These are phyloP conservation scores for Hypoxylon lienhwacheense DNA, from an alignment of 495 filamentous ascomycete species.

Conservation along the genomic window DNA sequence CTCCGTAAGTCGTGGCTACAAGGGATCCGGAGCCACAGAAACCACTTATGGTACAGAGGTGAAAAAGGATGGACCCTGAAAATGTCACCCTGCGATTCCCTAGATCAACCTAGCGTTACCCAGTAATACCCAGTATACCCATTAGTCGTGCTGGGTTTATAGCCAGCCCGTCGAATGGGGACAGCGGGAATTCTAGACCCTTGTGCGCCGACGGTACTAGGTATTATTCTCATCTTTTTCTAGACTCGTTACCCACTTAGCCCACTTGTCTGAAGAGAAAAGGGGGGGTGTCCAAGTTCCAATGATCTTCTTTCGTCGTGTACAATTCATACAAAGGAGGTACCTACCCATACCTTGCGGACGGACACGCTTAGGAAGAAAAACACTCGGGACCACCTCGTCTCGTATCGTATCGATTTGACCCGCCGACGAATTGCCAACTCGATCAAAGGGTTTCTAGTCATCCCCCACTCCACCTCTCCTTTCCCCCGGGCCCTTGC, in stretches of 20 bases:
- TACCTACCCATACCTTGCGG: too few relatives aligned
- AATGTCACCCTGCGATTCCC: conserved; percentile 24
- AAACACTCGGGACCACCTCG: neutral
- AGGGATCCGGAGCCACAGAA: conserved; percentile 33
- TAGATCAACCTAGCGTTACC: too few relatives aligned
- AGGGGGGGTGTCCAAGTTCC: too few relatives aligned
- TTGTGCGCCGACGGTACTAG: conserved; percentile 14
- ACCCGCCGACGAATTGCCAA: conserved; percentile 1
- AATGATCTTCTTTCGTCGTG: too few relatives aligned
- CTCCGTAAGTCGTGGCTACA: conserved; percentile 28
- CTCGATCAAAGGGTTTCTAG: conserved; percentile 10
- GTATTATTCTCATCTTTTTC: conserved; percentile 5
- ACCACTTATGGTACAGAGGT: too few relatives aligned
- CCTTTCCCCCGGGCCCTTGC: too few relatives aligned
- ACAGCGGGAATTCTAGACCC: conserved; percentile 30
- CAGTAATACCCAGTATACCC: too few relatives aligned
- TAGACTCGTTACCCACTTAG: conserved; percentile 15
- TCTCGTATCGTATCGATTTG: conserved; percentile 12
- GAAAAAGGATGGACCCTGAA: conserved; percentile 36
- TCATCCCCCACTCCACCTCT: too few relatives aligned
- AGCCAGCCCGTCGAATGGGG: conserved; percentile 18
- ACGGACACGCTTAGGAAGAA: neutral
- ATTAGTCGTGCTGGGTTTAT: too few relatives aligned
- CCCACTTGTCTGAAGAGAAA: neutral
- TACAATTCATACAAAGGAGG: too few relatives aligned